Base-by-base conservation (phyloP, 2,329 filamentous ascomycete genomes). In the Eutypa lata region DNA sequence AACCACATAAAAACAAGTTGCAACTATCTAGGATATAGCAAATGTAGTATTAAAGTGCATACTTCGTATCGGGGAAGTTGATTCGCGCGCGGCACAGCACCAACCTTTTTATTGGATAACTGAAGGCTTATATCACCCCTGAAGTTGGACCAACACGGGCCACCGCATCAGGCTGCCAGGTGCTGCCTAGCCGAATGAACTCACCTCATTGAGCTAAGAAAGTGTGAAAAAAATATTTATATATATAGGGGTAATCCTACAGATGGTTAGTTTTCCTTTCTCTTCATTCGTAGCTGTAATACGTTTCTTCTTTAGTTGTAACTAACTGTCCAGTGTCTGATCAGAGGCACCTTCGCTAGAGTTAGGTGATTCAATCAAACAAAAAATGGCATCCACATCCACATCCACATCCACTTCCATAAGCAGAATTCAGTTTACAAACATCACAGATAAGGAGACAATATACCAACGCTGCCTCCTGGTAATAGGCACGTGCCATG, bases 381-480 rank as follows among this genome's bases (percentile, higher is more conserved):
- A 35, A 14, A 38, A 45, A 45, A 45, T 45, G 42, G 42, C 13
- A n/a, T 8, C 55, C 47, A 44, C 53, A 37, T 50, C 53, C 2
- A 21, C 8, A 44, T n/a, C n/a, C n/a, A n/a, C n/a, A n/a, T n/a
- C n/a, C 47, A 44, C 53, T 37, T 50, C 53, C 2, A 21, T 16
- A 44, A n/a, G 22, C 19, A 44, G 45, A 19, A 38, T 52, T 7
- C 37, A 40, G 46, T 16, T 52, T 40, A 38, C 46, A 18, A 56
- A 56, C 35, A 33, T 53, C 14, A 24, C 22, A 19, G 19, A 52
- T 16, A 42, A 47, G 3, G 54, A 56, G 28, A 51, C 28, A 26
- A 49, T 56, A n/a, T 47, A 56, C 21, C 52, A 55, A 14, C 50
- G 44, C 5, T 57, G 55, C 22, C 48, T 58, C 7, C 26, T 58